These are phyloP conservation scores for Hypoxylon sp. DNA, from an alignment of 2,329 filamentous ascomycete species.

Conservation along the genomic window DNA sequence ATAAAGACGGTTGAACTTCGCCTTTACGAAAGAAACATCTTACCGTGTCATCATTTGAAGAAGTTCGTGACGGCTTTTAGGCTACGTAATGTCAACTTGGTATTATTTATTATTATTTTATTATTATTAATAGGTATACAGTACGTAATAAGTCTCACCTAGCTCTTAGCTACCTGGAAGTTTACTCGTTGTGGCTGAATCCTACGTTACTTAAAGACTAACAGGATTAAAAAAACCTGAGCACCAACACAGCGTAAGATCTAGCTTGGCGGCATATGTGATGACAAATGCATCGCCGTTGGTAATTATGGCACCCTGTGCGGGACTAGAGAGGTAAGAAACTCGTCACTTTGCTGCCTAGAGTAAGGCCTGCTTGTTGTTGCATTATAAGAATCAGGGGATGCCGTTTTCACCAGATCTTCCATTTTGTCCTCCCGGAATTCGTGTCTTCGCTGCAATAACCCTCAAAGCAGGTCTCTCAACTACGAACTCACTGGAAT, in stretches of 20 bases:
- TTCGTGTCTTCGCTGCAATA: neutral
- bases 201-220: no score
- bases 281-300: neutral
- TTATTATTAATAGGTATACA: no score
- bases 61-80: no score
- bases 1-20: no score
- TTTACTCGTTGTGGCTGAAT: no score
- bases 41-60: no score
- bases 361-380: neutral
- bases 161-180: no score
- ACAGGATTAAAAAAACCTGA: neutral
- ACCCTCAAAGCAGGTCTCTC: neutral
- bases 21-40: no score
- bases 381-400: neutral
- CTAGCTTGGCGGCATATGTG: neutral
- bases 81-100: no score
- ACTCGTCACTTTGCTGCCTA: neutral
- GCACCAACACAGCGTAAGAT: neutral
- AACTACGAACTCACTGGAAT: neutral
- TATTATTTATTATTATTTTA: no score
- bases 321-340: neutral
- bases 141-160: no score
- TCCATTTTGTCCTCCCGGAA: neutral
- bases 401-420: neutral
- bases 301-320: neutral